phyloP scores from a whole-genome alignment of 2,329 filamentous ascomycete species.

The Sclerotinia nivalis region DNA sequence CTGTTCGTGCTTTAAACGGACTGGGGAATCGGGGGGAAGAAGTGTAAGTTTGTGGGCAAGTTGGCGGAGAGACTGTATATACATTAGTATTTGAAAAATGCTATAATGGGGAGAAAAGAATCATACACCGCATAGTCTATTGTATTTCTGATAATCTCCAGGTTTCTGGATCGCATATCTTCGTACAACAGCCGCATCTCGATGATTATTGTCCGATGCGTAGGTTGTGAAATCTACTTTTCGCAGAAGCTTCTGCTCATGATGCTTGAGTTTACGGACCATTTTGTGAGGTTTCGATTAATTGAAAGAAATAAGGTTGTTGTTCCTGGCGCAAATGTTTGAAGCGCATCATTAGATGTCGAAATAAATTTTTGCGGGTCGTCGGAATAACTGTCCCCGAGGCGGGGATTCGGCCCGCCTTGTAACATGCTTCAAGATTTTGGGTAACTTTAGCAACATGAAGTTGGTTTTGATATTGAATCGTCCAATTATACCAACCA shows the following conservation, averaged over 20 bases:
- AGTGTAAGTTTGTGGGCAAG: slow-evolving; percentile 85
- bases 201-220: slow-evolving; percentile 84
- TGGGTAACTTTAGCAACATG: background rate
- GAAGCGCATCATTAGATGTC: background rate
- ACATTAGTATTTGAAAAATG: background rate
- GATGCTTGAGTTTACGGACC: slow-evolving; percentile 95
- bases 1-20: slow-evolving; percentile 81
- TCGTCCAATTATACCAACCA: slow-evolving; percentile 27
- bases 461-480: slow-evolving; percentile 20
- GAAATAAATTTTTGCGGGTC: slow-evolving; percentile 16
- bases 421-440: slow-evolving; percentile 10
- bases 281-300: slow-evolving; percentile 52
- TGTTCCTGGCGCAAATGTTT: slow-evolving; percentile 1
- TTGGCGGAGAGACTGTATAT: slow-evolving; percentile 72
- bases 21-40: slow-evolving; percentile 75
- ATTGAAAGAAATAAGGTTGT: background rate
- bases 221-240: slow-evolving; percentile 95
- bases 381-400: slow-evolving; percentile 10
- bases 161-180: slow-evolving; percentile 91
- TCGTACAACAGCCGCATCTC: slow-evolving; percentile 75
- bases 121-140: slow-evolving; percentile 65
- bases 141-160: slow-evolving; percentile 75
- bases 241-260: slow-evolving; percentile 90
- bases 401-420: slow-evolving; percentile 9
- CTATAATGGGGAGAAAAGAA: slow-evolving; percentile 26